Conservation (phyloP, 2,329 filamentous ascomycete species). For the Cordyceps tenuipes region DNA sequence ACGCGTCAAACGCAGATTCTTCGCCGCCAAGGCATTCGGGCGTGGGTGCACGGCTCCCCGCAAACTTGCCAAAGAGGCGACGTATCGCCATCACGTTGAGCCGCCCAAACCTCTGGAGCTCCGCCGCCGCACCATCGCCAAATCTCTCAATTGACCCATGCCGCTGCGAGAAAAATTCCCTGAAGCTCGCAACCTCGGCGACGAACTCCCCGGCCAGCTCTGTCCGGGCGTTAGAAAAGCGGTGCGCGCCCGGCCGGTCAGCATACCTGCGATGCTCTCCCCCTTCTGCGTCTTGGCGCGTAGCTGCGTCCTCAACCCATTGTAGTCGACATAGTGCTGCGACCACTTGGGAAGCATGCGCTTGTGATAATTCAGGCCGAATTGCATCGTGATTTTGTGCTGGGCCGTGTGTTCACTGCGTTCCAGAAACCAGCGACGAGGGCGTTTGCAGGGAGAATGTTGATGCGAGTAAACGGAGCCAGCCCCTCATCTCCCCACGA, state of each 20-base stretch:
- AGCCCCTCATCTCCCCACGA: background rate
- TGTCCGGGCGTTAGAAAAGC: background rate
- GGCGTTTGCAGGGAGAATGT: background rate
- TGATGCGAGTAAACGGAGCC: background rate
- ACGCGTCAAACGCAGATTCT: background rate
- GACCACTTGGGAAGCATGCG: slow-evolving; percentile 21
- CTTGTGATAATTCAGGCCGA: slow-evolving; percentile 21
- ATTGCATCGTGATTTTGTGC: slow-evolving; percentile 19
- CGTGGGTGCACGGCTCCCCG: background rate
- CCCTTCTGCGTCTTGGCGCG: background rate
- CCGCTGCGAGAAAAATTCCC: background rate
- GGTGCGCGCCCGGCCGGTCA: background rate
- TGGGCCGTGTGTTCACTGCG: background rate
- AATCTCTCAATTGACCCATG: background rate
- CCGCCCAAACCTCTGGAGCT: background rate
- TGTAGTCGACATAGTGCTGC: slow-evolving; percentile 21
- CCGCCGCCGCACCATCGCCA: background rate
- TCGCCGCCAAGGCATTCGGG: background rate
- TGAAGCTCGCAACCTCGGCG: background rate
- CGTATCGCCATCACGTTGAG: background rate
- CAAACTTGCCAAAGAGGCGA: background rate
- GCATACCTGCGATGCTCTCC: background rate
- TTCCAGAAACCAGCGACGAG: background rate
- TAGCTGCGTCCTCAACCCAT: slow-evolving; percentile 17
- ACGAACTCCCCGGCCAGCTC: background rate